Percentiles rank a stretch among this genome's conserved stretches.
Conservation (phyloP, 805 yeast genomes). For the Teunomyces funiuensis region DNA sequence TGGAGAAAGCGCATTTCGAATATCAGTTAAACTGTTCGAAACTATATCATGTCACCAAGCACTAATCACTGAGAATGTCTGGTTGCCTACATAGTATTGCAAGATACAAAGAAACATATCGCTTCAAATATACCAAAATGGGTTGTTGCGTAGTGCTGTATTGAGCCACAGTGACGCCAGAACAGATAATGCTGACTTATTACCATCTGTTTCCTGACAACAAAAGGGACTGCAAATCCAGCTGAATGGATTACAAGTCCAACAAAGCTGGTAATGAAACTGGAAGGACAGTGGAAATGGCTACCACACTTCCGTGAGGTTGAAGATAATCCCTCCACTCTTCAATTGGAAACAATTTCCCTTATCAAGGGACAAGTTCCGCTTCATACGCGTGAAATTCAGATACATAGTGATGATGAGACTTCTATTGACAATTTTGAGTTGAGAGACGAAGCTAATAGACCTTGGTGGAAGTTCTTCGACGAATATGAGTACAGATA, state of each 20-base stretch:
- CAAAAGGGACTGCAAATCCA: no score
- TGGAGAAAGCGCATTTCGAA: no score
- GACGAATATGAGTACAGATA: constrained; percentile 33
- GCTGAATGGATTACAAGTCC: not conserved
- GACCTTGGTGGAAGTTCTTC: constrained; percentile 50
- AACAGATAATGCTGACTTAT: not conserved
- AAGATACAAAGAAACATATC: no score
- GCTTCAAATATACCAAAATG: no score
- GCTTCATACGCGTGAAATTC: not conserved
- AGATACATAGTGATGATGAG: not conserved
- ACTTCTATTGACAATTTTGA: constrained; percentile 19
- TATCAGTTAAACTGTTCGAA: no score
- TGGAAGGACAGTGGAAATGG: not conserved
- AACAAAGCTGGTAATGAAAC: not conserved
- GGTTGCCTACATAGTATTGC: no score
- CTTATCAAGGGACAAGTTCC: not conserved
- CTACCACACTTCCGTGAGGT: not conserved
- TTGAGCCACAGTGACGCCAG: not conserved
- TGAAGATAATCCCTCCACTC: not conserved
- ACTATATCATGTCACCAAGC: no score
- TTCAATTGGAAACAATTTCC: not conserved
- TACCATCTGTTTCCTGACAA: no score
- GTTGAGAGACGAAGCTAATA: constrained; percentile 51
- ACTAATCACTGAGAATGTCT: no score
- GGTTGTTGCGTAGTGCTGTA: no score